Conservation (phyloP, 2,329 filamentous ascomycete species). For the Didymella pomorum region DNA sequence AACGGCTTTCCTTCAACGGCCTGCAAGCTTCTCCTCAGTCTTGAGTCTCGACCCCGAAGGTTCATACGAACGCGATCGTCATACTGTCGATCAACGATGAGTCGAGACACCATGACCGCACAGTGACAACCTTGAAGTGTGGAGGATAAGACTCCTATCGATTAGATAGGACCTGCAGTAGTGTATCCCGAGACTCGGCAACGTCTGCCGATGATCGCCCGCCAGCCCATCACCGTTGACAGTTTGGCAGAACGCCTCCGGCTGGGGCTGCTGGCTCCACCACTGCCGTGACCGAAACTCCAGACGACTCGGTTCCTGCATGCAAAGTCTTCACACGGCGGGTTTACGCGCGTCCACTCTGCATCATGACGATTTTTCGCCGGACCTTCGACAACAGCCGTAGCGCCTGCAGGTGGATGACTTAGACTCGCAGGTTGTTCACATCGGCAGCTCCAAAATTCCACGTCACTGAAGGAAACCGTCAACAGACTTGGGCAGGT, state of each 20-base stretch:
- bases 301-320: conserved; percentile 3
- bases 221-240: conserved; percentile 10
- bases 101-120: conserved; percentile 1
- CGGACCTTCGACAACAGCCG: conserved; percentile 1
- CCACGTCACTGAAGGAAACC: neutral
- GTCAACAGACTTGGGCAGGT: neutral
- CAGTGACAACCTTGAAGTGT: conserved; percentile 2
- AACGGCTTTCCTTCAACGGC: neutral
- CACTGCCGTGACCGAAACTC: neutral
- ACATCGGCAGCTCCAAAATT: neutral
- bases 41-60: neutral
- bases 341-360: conserved; percentile 18
- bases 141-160: conserved; percentile 33
- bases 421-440: neutral
- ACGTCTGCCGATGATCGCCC: conserved; percentile 16
- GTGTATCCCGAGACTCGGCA: conserved; percentile 16
- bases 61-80: neutral
- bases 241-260: conserved; percentile 8
- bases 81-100: conserved; percentile 1
- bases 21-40: neutral
- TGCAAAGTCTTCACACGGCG: neutral
- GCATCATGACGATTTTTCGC: conserved; percentile 15
- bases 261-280: conserved; percentile 5
- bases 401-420: conserved; percentile 2
- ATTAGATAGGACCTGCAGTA: conserved; percentile 33